These are phyloP conservation scores for Boletus smithii DNA, from an alignment of 1,284 basidiomycete species.

Conservation along the genomic window DNA sequence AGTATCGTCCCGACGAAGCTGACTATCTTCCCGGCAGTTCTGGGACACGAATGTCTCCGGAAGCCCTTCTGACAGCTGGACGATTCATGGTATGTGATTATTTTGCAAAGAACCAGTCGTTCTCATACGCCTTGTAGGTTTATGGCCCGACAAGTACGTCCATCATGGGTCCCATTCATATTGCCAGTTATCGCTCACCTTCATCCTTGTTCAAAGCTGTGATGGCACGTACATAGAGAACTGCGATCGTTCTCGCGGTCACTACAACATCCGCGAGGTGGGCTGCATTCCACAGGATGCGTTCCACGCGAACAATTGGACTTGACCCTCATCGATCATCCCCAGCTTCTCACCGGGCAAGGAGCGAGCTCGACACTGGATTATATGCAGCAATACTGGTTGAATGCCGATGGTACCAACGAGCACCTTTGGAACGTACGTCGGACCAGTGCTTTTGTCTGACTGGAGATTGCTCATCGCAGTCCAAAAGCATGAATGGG, in stretches of 20 bases:
- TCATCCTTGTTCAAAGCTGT: constrained; percentile 44
- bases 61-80: constrained; percentile 68
- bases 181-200: neutral
- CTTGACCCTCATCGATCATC: neutral
- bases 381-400: constrained; percentile 70
- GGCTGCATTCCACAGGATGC: neutral
- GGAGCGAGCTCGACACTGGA: constrained; percentile 58
- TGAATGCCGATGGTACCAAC: constrained; percentile 58
- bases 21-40: constrained; percentile 39
- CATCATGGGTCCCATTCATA: too few species aligned
- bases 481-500: constrained; percentile 58
- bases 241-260: constrained; percentile 64
- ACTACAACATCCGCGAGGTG: constrained; percentile 54
- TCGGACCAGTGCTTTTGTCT: neutral
- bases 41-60: constrained; percentile 64
- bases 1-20: neutral
- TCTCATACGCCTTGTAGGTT: constrained; percentile 38
- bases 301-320: neutral
- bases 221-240: constrained; percentile 60
- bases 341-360: constrained; percentile 54
- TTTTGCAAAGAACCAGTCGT: neutral
- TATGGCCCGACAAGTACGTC: constrained; percentile 70
- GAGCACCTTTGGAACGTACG: constrained; percentile 72
- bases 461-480: constrained; percentile 6
- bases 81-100: constrained; percentile 59